Base-by-base conservation (phyloP, 768 basidiomycete genomes). In the Kwoniella newhampshirensis region DNA sequence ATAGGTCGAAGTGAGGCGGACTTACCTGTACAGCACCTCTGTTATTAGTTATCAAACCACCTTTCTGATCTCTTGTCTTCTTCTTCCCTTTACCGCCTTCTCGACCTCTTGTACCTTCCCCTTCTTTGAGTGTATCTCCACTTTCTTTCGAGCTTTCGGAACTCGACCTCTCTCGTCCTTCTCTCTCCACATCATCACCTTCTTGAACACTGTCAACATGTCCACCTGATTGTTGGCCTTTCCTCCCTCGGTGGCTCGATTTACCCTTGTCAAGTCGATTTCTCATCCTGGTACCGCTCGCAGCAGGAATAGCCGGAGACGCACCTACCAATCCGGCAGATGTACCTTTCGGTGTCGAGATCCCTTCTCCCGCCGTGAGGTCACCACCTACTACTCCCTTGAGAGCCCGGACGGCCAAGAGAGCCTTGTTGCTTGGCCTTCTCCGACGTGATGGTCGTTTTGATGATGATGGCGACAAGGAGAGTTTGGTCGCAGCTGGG, bases 401-500 rank as follows among this genome's bases (percentile, higher is more conserved):
- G 3, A 76, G 59, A 12, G 73, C 75, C 40, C 66, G 56, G 1
- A 74, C 64, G 2, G 75, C 75, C 23, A 74, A 57, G 17, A 59
- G 32, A 0, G 70, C 59, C 41, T 59, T 52, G 11, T 55, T 44
- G 37, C 60, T 68, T 18, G 72, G 70, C 55, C 70, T 51, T 43
- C 73, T 48, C 17, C 70, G 51, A 18, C 61, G 51, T 23, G n/a
- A n/a, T n/a, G 39, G 36, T 44, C 60, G 59, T 25, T 26, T 36
- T 35, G 55, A 57, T 17, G 21, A 27, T 17, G 32, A 21, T 15
- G 55, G 23, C 40, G 41, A 51, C 15, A 45, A 18, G n/a, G 39
- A 35, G 45, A 53, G 41, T 25, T 8, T 20, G 21, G 18, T 32
- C 18, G 36, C 49, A 9, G 39, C 15, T 21, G 32, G 25, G 48